Base-by-base conservation (phyloP, 352 stramenopile species). In the Globisporangium radiosum region DNA sequence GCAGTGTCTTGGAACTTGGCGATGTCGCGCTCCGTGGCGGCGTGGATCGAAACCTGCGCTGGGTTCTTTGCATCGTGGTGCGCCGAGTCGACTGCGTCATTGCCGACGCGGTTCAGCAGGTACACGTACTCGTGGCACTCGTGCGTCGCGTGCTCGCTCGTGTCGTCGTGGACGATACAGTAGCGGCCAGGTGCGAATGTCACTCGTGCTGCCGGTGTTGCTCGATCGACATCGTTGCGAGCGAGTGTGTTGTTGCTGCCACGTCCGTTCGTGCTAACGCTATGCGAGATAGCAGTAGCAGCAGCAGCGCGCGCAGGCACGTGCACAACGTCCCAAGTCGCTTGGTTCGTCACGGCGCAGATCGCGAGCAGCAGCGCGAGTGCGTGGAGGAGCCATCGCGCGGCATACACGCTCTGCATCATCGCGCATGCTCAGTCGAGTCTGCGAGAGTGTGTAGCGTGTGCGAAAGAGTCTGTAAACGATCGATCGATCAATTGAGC, bases 181-280 rank as follows among this genome's bases (percentile, higher is more conserved):
- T 83, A 80, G 39, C 69, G 71, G 13, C 60, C 61, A 0, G 79
- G 79, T 10, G 79, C 62, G 10, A 89, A 76, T 25, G 68, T 60
- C 13, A 86, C 64, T 33, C 0, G 14, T 19, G 39, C 19, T 36
- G 19, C 13, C 54, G 38, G 13, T 39, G 51, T 39, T 33, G 39
- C 40, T 9, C 8, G 48, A 59, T 8, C 53, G 43, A 8, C 54
- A 36, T 45, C 43, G 11, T 4, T 36, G 37, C 14, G 13, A 52
- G 9, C n/a, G 38, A 38, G 53, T n/a, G 11, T 53, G 55, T 2
- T 54, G 17, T 38, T 15, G 55, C 13, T 54, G 43, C 7, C 9
- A 45, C 25, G 25, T 33, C 25, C 25, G 25, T 33, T 33, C 25
- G 25, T 33, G 25, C 25, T 33, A 33, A 3, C 25, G 25, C 25